Evolutionary conservation across 2,329 filamentous ascomycete species (phyloP), one percentile per base, ranked within the genome.

Genomic region (Pseudogymnoascus destructans): DNA sequence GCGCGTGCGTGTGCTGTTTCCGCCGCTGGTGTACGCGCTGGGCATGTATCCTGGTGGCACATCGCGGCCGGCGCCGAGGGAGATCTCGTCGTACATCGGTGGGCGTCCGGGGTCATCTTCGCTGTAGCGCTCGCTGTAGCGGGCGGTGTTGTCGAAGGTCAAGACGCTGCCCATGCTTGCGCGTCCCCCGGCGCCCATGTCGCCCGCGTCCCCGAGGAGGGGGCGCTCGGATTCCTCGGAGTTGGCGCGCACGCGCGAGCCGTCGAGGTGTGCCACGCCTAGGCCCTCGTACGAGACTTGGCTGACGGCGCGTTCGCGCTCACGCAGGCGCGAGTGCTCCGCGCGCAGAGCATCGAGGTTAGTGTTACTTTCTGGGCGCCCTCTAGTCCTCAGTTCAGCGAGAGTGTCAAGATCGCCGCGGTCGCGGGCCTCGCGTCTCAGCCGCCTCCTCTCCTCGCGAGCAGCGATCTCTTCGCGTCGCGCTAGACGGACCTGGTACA

Each of bases 401-500:
- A 95, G 72, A 1, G 86, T 81, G 2, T 78, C 75, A n/a, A 70
- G 70, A 70, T 95, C 89, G 55, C 86, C 84, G 56, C 84, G 77
- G 58, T 77, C 79, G 55, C 87, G 80, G 9, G 91, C 91, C 63
- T 90, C 87, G 27, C 81, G 75, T 25, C 88, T 78, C 59, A 82
- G 75, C 52, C 80, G 77, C 57, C 88, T 78, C n/a, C 87, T 77
- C 63, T 86, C 84, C 64, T 95, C 88, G 4, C 89, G 83, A 62
- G 93, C 89, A 3, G 82, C 81, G 36, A 85, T 77, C 69, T 95
- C 86, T 59, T 81, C 77, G 57, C 91, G 81, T 58, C 93, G 81
- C 15, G 88, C 83, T 10, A 87, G 69, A 10, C 93, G 85, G 60
- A 97, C 92, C 70, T 95, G 89, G 70, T 95, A 97, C 38, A 97